Conservation (phyloP, 805 yeast species). For the Candida corydali region DNA sequence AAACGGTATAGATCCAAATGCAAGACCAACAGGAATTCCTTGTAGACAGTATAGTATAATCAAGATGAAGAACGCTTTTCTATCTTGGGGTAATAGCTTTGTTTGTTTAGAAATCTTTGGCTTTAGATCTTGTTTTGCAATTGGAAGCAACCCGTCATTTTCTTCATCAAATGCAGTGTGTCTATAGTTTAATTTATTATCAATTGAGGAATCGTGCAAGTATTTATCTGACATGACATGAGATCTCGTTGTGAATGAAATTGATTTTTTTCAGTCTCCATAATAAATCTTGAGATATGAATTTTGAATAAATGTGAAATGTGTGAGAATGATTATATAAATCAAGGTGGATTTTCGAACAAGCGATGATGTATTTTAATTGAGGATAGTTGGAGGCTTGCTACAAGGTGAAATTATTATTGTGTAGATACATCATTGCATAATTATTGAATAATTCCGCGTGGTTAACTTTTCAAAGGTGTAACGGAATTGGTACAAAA, state of each 20-base stretch:
- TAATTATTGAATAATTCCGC: too few species aligned
- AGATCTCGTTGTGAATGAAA: too few species aligned
- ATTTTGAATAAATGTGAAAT: too few species aligned
- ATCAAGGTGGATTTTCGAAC: too few species aligned
- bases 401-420: too few species aligned
- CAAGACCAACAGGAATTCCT: constrained; percentile 96
- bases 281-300: too few species aligned
- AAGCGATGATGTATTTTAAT: too few species aligned
- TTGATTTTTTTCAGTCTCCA: constrained; percentile 1
- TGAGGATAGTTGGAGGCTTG: too few species aligned
- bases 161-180: constrained; percentile 26
- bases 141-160: constrained; percentile 34
- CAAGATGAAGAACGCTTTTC: constrained; percentile 70
- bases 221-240: constrained; percentile 1
- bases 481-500: too few species aligned
- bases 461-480: too few species aligned
- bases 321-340: too few species aligned
- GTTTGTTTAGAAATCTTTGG: not conserved
- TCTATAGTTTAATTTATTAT: constrained; percentile 15
- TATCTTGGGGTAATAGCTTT: constrained; percentile 36
- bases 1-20: constrained; percentile 93
- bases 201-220: constrained; percentile 5
- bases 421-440: too few species aligned
- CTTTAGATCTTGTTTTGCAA: constrained; percentile 16
- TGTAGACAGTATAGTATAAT: constrained; percentile 78